These are phyloP conservation scores for Hygrocybe coccinea DNA, from an alignment of 768 basidiomycete genomes.

Conservation along the genomic window DNA sequence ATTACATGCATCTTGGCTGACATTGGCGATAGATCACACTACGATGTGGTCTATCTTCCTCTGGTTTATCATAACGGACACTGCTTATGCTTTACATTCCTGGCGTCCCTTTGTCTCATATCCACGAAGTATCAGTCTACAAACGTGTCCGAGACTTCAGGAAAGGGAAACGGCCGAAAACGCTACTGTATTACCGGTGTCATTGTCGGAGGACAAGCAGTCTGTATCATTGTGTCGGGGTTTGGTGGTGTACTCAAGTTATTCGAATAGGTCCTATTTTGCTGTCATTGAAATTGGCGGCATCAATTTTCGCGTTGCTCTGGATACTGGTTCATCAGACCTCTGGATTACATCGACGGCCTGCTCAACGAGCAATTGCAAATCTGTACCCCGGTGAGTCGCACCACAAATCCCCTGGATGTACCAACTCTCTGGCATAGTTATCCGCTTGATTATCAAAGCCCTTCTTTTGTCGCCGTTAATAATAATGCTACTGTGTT, in stretches of 20 bases:
- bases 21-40: not conserved
- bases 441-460: conserved; percentile 65
- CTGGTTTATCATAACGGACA: conserved; percentile 10
- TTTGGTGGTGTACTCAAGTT: not conserved
- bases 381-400: conserved; percentile 41
- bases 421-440: conserved; percentile 14
- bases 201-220: conserved; percentile 44
- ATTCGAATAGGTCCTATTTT: conserved; percentile 57
- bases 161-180: not conserved
- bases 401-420: not conserved
- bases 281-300: conserved; percentile 54
- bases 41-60: conserved; percentile 2
- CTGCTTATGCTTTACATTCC: conserved; percentile 12
- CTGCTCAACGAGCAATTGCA: conserved; percentile 54
- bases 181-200: conserved; percentile 41
- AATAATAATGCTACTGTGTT: conserved; percentile 60
- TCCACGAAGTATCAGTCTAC: conserved; percentile 7
- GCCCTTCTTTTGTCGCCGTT: conserved; percentile 58
- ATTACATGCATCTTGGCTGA: not conserved
- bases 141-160: not conserved
- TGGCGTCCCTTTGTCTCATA: conserved; percentile 7
- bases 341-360: conserved; percentile 65
- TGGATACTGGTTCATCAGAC: conserved; percentile 74
- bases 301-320: conserved; percentile 60
- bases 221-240: conserved; percentile 24